Conservation (phyloP, 208 protist genomes). For the Leishmania mexicana region DNA sequence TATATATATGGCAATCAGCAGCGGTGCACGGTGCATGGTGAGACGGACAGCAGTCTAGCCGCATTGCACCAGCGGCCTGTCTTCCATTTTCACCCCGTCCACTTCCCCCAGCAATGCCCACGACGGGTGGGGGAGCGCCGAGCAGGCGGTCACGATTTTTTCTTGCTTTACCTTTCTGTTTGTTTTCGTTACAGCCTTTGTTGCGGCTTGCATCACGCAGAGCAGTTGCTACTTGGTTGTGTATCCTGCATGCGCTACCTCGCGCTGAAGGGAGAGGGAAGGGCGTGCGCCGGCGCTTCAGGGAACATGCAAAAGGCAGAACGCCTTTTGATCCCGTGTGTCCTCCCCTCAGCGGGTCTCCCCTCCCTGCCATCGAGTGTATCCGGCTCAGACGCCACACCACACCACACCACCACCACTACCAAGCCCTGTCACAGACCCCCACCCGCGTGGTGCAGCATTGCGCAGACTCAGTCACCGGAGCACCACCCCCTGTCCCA, state of each 20-base stretch:
- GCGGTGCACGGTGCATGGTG: background rate
- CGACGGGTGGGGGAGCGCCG: background rate
- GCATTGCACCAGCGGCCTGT: background rate
- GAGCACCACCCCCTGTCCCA: background rate
- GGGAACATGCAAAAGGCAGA: background rate
- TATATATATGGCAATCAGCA: background rate
- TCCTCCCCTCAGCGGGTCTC: background rate
- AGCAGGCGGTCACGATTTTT: no score
- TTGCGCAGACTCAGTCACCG: background rate
- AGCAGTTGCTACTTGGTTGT: background rate
- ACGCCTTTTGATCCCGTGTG: no score
- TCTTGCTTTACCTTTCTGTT: no score
- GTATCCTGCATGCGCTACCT: background rate
- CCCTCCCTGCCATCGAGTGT: no score
- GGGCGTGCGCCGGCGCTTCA: no score
- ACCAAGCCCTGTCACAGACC: background rate
- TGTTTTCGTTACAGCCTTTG: background rate
- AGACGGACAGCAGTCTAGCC: background rate
- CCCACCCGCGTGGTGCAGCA: background rate
- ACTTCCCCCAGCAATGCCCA: background rate
- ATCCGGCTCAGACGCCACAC: background rate
- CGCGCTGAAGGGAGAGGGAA: background rate
- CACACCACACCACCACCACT: background rate
- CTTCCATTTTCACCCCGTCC: background rate
- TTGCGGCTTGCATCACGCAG: background rate